These are phyloP conservation scores for Rhododendron simsii DNA, from an alignment of 148 eudicot genomes.

Conservation along the genomic window DNA sequence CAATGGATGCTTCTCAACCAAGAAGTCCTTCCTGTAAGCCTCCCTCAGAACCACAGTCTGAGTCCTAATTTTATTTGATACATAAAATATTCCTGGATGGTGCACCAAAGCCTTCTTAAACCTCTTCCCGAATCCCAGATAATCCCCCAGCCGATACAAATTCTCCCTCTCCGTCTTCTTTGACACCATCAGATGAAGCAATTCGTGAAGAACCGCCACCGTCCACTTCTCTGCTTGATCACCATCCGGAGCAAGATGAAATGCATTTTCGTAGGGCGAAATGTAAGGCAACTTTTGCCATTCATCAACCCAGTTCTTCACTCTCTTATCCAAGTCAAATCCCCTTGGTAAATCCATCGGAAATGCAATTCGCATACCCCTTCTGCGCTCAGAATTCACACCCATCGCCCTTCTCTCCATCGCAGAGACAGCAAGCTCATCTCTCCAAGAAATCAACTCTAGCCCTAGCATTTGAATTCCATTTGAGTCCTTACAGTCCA, in stretches of 20 bases:
- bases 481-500: slow-evolving; percentile 19
- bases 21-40: slow-evolving; percentile 51
- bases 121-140: slow-evolving; percentile 59
- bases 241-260: slow-evolving; percentile 49
- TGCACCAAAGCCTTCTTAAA: slow-evolving; percentile 68
- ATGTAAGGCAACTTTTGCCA: slow-evolving; percentile 85
- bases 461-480: slow-evolving; percentile 34
- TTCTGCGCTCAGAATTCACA: slow-evolving; percentile 18
- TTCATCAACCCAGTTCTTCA: slow-evolving; percentile 54
- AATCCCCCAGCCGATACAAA: slow-evolving; percentile 53
- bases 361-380: slow-evolving; percentile 30
- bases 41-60: slow-evolving; percentile 84
- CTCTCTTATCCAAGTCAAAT: slow-evolving; percentile 73
- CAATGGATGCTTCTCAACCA: slow-evolving; percentile 59
- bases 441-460: slow-evolving; percentile 59
- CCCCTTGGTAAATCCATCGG: slow-evolving; percentile 56
- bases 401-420: slow-evolving; percentile 30
- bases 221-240: slow-evolving; percentile 76
- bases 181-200: slow-evolving; percentile 53
- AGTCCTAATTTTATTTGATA: slow-evolving; percentile 68
- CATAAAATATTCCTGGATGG: slow-evolving; percentile 75
- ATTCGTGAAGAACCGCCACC: slow-evolving; percentile 67
- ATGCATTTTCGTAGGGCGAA: slow-evolving; percentile 75
- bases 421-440: slow-evolving; percentile 45
- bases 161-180: slow-evolving; percentile 64